These are phyloP conservation scores for Aspergillus chevalieri DNA, from an alignment of 2,329 filamentous ascomycete species.

Conservation along the genomic window DNA sequence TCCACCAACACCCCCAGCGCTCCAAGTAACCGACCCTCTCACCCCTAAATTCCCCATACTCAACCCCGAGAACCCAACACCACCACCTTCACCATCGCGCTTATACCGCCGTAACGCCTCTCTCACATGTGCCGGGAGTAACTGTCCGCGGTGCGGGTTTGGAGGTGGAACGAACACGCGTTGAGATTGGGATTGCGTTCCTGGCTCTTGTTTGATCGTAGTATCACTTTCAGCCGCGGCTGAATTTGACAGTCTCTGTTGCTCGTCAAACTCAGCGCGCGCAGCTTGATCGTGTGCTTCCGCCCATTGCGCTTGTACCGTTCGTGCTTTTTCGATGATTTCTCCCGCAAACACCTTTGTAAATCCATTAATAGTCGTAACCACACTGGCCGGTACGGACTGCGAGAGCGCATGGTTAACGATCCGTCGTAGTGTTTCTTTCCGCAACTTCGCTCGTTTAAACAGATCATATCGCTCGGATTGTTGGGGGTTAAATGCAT, in stretches of 20 bases:
- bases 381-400: constrained; percentile 58
- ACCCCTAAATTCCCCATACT: constrained; percentile 42
- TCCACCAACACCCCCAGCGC: constrained; percentile 35
- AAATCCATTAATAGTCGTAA: constrained; percentile 59
- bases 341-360: constrained; percentile 63
- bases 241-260: constrained; percentile 50
- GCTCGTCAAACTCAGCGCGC: constrained; percentile 50
- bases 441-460: constrained; percentile 46
- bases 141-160: constrained; percentile 43
- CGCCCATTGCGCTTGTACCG: constrained; percentile 52
- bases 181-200: not conserved
- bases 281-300: constrained; percentile 48
- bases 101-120: constrained; percentile 45
- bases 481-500: constrained; percentile 44
- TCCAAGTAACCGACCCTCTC: constrained; percentile 40
- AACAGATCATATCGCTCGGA: constrained; percentile 45
- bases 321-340: constrained; percentile 58
- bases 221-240: constrained; percentile 10
- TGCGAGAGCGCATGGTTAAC: constrained; percentile 64
- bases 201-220: constrained; percentile 1
- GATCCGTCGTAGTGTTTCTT: constrained; percentile 48
- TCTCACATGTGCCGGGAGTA: constrained; percentile 45
- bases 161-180: constrained; percentile 33
- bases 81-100: constrained; percentile 43
- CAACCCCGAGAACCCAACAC: constrained; percentile 42